phyloP scores from a whole-genome alignment of 2,329 filamentous ascomycete species.

The Colletotrichum horii region DNA sequence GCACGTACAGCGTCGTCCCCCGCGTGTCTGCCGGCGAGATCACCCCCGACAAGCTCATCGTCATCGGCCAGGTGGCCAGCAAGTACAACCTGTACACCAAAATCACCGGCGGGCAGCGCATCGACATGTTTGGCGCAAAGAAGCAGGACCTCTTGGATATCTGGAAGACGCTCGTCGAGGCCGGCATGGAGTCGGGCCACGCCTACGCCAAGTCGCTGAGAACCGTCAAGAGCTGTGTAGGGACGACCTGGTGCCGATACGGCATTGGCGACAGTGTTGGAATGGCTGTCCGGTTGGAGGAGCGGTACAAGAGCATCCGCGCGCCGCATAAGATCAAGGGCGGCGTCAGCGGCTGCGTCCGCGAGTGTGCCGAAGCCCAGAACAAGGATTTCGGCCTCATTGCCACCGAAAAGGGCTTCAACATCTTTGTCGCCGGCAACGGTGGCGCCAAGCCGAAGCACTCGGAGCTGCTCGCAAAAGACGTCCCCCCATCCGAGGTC shows the following conservation, averaged over 20 bases:
- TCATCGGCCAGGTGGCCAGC: slow-evolving; percentile 83
- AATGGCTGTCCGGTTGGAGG: slow-evolving; percentile 85
- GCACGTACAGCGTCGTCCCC: slow-evolving; percentile 88
- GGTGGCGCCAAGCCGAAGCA: slow-evolving; percentile 86
- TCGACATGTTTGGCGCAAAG: slow-evolving; percentile 90
- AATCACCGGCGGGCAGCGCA: slow-evolving; percentile 89
- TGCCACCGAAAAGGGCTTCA: slow-evolving; percentile 91
- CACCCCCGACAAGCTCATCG: slow-evolving; percentile 82
- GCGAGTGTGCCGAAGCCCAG: slow-evolving; percentile 91
- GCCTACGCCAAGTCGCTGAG: slow-evolving; percentile 89
- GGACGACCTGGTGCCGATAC: slow-evolving; percentile 89
- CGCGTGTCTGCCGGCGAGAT: slow-evolving; percentile 86
- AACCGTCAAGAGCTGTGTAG: slow-evolving; percentile 91
- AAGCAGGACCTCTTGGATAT: slow-evolving; percentile 86
- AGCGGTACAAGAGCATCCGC: slow-evolving; percentile 92
- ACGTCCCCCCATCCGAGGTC: slow-evolving; percentile 83
- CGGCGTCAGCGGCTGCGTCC: slow-evolving; percentile 88
- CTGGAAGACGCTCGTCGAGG: slow-evolving; percentile 80
- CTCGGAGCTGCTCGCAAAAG: slow-evolving; percentile 82
- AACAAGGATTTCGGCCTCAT: slow-evolving; percentile 95
- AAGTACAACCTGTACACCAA: slow-evolving; percentile 88
- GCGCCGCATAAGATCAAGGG: slow-evolving; percentile 91
- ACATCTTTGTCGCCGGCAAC: slow-evolving; percentile 89
- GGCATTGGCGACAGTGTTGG: slow-evolving; percentile 90
- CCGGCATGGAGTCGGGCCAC: slow-evolving; percentile 89